phyloP scores from a whole-genome alignment of 768 basidiomycete species.

The Psilocybe cubensis region DNA sequence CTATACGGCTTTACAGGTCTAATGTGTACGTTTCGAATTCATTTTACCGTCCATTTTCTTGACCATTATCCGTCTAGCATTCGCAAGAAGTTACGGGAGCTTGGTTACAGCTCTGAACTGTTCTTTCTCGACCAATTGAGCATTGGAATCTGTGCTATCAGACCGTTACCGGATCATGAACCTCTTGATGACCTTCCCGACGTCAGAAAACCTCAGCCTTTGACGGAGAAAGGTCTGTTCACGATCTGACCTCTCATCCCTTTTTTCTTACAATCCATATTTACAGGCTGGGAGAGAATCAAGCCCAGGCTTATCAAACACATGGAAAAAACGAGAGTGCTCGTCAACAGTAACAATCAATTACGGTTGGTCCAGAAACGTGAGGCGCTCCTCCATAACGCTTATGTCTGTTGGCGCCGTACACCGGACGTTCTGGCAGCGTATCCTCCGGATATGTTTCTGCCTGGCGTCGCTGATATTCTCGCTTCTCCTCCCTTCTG shows the following conservation, averaged over 20 bases:
- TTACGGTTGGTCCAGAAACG: constrained; percentile 21
- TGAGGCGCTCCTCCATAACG: constrained; percentile 15
- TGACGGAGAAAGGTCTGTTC: constrained; percentile 2
- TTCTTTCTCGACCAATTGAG: constrained; percentile 13
- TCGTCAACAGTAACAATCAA: constrained; percentile 23
- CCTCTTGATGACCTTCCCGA: background rate
- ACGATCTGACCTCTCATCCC: background rate
- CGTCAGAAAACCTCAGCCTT: constrained; percentile 16
- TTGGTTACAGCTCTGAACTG: constrained; percentile 15
- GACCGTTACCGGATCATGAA: background rate
- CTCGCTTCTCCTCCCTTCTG: constrained; percentile 15
- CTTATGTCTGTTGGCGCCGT: constrained; percentile 27
- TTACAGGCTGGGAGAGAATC: constrained; percentile 31
- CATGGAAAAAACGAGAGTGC: constrained; percentile 23
- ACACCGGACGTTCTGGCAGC: background rate
- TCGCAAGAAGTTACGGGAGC: constrained; percentile 3
- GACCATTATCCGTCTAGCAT: constrained; percentile 10
- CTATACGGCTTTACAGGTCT: constrained; percentile 3
- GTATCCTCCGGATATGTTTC: constrained; percentile 17
- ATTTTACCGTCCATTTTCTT: background rate
- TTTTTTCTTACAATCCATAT: background rate
- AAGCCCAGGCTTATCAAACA: constrained; percentile 27
- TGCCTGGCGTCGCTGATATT: constrained; percentile 33
- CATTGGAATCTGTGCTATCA: background rate
- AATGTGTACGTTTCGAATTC: constrained; percentile 4